Base-by-base conservation (phyloP, 768 basidiomycete genomes). In the Podaxis sp. region DNA sequence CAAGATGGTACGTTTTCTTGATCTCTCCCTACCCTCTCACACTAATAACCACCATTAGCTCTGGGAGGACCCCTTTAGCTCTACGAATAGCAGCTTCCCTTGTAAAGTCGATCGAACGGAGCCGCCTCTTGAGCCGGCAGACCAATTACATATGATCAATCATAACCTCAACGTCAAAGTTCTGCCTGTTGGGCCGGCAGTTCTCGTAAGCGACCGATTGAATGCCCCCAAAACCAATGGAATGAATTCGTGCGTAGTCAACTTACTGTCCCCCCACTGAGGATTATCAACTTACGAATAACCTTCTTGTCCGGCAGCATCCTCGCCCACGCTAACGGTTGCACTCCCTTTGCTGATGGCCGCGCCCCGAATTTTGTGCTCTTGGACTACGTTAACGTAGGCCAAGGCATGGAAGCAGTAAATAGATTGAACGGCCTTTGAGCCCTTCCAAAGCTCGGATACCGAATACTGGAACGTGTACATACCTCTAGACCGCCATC, bases 61-160 rank as follows among this genome's bases (percentile, higher is more conserved):
- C 29, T 85, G 85, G 84, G 84, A 85, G 69, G 81, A 82, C 40
- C 80, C 78, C 2, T 84, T 79, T 67, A 77, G 76, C 61, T 74
- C 77, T 13, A 84, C 82, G 3, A 74, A 85, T 67, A 24, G 74
- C 13, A 71, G 67, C 2, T 85, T 85, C 74, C 82, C 84, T 0
- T 86, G 85, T 72, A 75, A 73, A 49, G 79, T 85, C 55, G 77
- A 85, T 65, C 80, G 84, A 38, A 83, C 80, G 37, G 66, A 68
- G 5, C 83, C 82, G 2, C 80, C 83, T 4, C 77, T 85, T 12
- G 61, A 76, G 0, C 77, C 78, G 0, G 70, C 65, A 40, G 80
- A 85, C 55, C 84, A 86, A 64, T 80, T 83, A 71, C 80, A 82
- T 70, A 70, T 85, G 71, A 82, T 85, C 71, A 81, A 80, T 72